phyloP scores from a whole-genome alignment of 208 protist genomes.

The Crithidia bombi region DNA sequence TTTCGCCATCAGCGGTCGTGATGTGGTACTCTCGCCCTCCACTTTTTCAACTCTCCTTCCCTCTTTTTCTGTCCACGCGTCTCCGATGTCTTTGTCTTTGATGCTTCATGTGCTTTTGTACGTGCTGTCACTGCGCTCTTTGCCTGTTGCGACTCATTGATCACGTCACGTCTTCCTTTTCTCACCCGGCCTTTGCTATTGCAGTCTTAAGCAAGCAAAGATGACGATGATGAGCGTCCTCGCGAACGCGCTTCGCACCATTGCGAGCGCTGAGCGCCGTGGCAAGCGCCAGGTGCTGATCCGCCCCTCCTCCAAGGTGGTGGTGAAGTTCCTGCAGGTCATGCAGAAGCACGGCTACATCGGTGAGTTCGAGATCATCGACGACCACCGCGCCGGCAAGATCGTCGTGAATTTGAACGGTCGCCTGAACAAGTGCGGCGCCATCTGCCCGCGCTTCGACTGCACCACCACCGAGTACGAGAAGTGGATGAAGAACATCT shows the following conservation, averaged over 20 bases:
- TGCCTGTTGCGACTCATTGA: too few species aligned
- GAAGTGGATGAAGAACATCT: conserved; percentile 98
- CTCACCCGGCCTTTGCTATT: not conserved
- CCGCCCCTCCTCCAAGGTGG: conserved; percentile 99
- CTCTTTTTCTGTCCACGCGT: too few species aligned
- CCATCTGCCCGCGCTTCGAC: conserved; percentile 99
- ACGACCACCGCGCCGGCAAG: conserved; percentile 99
- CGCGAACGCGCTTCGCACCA: conserved; percentile 98
- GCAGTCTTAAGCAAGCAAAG: conserved; percentile 41
- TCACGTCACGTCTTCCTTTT: not conserved
- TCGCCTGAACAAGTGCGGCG: conserved; percentile 99
- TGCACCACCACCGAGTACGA: conserved; percentile 97
- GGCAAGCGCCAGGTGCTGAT: conserved; percentile 99
- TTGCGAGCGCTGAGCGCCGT: conserved; percentile 99
- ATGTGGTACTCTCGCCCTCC: too few species aligned
- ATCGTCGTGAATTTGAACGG: conserved; percentile 99
- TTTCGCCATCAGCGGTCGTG: too few species aligned
- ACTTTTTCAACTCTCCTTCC: too few species aligned
- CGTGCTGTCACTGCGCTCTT: too few species aligned
- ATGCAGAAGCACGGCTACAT: conserved; percentile 99
- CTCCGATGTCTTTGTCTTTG: too few species aligned
- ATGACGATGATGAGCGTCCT: conserved; percentile 99
- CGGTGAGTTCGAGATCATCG: conserved; percentile 99
- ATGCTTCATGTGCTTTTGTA: too few species aligned
- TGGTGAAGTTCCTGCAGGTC: conserved; percentile 99